Percentiles rank a stretch among this genome's conserved stretches.
Conservation (phyloP, 148 eudicot species). For the Salicornia ramosissima region DNA sequence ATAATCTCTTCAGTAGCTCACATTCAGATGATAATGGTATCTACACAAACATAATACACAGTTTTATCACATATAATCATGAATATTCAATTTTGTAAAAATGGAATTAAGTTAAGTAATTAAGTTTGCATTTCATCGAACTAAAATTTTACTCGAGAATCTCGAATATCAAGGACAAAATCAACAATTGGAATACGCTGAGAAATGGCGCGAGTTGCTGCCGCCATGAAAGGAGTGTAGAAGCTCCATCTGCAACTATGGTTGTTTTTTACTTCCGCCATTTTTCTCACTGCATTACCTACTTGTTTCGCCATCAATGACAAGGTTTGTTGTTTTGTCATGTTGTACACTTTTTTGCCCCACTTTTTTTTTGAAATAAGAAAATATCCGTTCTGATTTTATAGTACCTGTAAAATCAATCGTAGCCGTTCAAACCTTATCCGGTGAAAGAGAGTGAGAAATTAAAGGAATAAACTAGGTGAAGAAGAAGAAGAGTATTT, state of each 20-base stretch:
- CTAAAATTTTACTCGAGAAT: conserved; percentile 59
- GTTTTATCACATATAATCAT: background rate
- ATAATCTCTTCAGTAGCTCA: conserved; percentile 37
- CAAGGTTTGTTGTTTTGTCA: conserved; percentile 1
- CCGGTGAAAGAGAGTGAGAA: background rate
- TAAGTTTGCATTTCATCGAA: background rate
- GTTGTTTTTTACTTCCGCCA: conserved; percentile 28
- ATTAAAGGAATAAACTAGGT: background rate
- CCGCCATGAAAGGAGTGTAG: conserved; percentile 83
- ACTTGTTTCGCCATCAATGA: conserved; percentile 21
- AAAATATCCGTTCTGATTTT: background rate
- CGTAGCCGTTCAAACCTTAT: conserved; percentile 3
- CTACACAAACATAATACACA: conserved; percentile 30
- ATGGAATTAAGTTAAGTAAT: background rate
- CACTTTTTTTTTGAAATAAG: background rate
- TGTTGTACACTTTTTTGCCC: background rate
- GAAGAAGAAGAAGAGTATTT: background rate
- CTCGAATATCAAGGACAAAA: conserved; percentile 75
- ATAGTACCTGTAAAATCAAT: background rate
- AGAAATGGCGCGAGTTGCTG: conserved; percentile 64
- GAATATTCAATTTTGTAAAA: background rate
- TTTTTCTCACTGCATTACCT: conserved; percentile 42
- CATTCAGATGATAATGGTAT: conserved; percentile 72
- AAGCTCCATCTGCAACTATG: conserved; percentile 27
- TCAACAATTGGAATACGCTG: conserved; percentile 67